These are phyloP conservation scores for Talaromyces sp. DNA, from an alignment of 2,329 filamentous ascomycete genomes.

Conservation along the genomic window DNA sequence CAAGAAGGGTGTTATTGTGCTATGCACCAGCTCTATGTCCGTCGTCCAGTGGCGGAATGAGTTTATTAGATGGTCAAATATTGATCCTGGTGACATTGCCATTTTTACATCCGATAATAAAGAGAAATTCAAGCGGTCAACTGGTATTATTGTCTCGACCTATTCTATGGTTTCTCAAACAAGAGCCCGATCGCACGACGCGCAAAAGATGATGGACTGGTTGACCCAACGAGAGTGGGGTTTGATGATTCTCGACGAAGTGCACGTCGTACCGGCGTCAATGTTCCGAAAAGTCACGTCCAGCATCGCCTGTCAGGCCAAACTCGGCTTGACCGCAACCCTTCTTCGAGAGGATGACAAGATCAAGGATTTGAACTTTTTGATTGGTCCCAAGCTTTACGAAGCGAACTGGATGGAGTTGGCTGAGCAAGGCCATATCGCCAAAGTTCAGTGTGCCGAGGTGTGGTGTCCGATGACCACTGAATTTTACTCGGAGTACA, in stretches of 20 bases:
- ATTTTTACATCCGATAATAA: conserved; percentile 95
- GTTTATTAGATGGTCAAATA: conserved; percentile 99
- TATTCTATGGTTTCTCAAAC: conserved; percentile 99
- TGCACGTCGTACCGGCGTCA: conserved; percentile 94
- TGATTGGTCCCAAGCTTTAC: conserved; percentile 95
- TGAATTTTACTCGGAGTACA: conserved; percentile 94
- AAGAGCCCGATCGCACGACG: conserved; percentile 82
- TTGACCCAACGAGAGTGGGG: conserved; percentile 90
- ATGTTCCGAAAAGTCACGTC: conserved; percentile 95
- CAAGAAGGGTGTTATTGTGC: conserved; percentile 91
- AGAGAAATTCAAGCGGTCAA: conserved; percentile 77
- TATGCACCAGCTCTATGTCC: conserved; percentile 97
- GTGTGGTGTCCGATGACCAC: conserved; percentile 99
- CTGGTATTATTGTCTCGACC: conserved; percentile 94
- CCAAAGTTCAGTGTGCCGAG: conserved; percentile 94
- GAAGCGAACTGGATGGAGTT: conserved; percentile 99
- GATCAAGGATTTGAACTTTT: conserved; percentile 93
- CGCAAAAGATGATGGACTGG: conserved; percentile 97
- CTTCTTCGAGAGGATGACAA: conserved; percentile 96
- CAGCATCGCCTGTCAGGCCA: conserved; percentile 90
- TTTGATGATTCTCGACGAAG: conserved; percentile 93
- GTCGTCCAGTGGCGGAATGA: conserved; percentile 96
- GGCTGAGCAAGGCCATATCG: conserved; percentile 94
- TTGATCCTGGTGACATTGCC: conserved; percentile 87
- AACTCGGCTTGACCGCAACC: conserved; percentile 90